Base-by-base conservation (phyloP, 768 basidiomycete genomes). In the Mycena pura region DNA sequence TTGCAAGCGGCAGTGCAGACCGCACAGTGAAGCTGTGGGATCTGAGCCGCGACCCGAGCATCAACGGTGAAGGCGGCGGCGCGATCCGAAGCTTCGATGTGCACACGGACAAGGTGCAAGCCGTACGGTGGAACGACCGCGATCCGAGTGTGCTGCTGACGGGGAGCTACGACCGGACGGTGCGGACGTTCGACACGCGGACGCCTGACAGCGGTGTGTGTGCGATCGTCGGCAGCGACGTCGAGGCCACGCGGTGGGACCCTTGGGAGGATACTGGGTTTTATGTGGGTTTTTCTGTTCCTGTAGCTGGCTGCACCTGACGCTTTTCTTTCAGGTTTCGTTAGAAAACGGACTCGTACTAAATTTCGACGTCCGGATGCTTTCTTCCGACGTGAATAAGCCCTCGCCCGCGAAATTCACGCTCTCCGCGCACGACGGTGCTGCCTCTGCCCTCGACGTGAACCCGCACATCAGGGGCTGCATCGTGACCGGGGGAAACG, bases 1-100 rank as follows among this genome's bases (percentile, higher is more conserved):
- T 99, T 6, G 93, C 96, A 0, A 94, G 92, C 45, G 92, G 93
- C 3, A 93, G 91, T 53, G 96, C 97, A 2, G 97, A 99, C 77
- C 84, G 87, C 52, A 99, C 96, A 0, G 94, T 99, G 63, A 99
- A 99, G 76, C 77, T 99, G 25, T 99, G 96, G 97, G 97, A 99
- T 78, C 81, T 99, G 53, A 89, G 83, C 36, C 83, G 93, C 14
- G 83, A 87, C 51, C 85, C 87, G 5, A 80, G 80, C 13, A 76
- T 75, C 65, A 82, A 78, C 38, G 82, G 76, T 11, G 79, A 86
- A 51, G 70, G 77, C 59, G 79, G 76, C 60, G 86, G 84, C 15
- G 96, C 96, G 22, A 85, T 98, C 68, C 83, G 93, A 59, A 95
- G 90, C 67, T 99, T 96, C 75, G 80, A 84, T 64, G 81, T 90